Conservation (phyloP, 352 stramenopile genomes). For the Pythium plurisporium region DNA sequence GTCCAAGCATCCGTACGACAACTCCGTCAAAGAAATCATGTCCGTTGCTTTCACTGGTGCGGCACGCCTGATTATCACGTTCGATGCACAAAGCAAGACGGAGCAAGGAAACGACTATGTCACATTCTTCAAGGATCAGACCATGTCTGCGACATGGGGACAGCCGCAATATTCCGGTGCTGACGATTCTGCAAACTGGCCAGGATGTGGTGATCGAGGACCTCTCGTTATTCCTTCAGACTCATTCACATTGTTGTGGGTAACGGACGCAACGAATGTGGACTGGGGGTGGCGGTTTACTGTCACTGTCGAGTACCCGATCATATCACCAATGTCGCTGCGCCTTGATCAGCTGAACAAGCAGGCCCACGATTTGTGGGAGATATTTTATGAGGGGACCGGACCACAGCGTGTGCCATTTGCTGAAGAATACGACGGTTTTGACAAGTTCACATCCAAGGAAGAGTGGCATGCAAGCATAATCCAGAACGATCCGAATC, state of each 20-base stretch:
- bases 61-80: conserved; percentile 58
- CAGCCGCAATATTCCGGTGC: conserved; percentile 60
- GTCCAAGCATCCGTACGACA: conserved; percentile 80
- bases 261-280: conserved; percentile 79
- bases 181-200: conserved; percentile 75
- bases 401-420: conserved; percentile 36
- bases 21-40: conserved; percentile 79
- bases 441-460: conserved; percentile 23
- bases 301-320: conserved; percentile 58
- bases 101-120: conserved; percentile 80
- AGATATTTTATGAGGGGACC: conserved; percentile 65
- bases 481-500: conserved; percentile 1
- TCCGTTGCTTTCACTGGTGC: conserved; percentile 70
- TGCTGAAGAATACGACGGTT: conserved; percentile 49
- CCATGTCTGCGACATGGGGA: conserved; percentile 58
- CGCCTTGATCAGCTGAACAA: conserved; percentile 48
- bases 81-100: conserved; percentile 60
- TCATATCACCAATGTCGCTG: conserved; percentile 39
- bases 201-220: conserved; percentile 48
- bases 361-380: conserved; percentile 55
- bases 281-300: conserved; percentile 88
- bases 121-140: conserved; percentile 82
- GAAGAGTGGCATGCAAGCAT: background rate
- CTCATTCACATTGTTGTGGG: conserved; percentile 83
- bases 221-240: conserved; percentile 70